phyloP scores from a whole-genome alignment of 2,329 filamentous ascomycete genomes.

The Hypoxylon sp. region DNA sequence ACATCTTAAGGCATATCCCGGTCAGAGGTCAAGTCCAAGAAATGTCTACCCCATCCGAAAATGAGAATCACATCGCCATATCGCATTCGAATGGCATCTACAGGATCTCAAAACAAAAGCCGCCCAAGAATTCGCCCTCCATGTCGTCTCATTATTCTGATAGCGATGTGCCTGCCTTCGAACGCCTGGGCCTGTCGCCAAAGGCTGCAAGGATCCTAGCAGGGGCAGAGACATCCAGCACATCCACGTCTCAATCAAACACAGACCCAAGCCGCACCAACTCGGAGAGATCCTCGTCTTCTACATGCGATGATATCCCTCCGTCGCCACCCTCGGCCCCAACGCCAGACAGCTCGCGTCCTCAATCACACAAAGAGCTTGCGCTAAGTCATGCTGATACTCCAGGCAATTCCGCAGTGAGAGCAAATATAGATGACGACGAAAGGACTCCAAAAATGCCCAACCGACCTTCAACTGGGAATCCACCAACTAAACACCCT shows the following conservation, averaged over 20 bases:
- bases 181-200: slow-evolving; percentile 50
- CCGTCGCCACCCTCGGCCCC: slow-evolving; percentile 57
- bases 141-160: slow-evolving; percentile 51
- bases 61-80: slow-evolving; percentile 15
- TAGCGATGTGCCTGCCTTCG: slow-evolving; percentile 52
- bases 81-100: slow-evolving; percentile 29
- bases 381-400: slow-evolving; percentile 43
- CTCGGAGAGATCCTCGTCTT: slow-evolving; percentile 60
- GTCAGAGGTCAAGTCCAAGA: slow-evolving; percentile 30
- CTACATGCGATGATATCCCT: slow-evolving; percentile 59
- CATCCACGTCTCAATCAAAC: slow-evolving; percentile 47
- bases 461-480: slow-evolving; percentile 26
- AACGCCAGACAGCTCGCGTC: slow-evolving; percentile 61
- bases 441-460: slow-evolving; percentile 28
- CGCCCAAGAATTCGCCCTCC: slow-evolving; percentile 48
- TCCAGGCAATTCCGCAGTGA: slow-evolving; percentile 20
- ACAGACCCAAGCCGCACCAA: slow-evolving; percentile 52
- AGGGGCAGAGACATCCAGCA: slow-evolving; percentile 43
- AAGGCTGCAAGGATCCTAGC: slow-evolving; percentile 47
- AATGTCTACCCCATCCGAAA: slow-evolving; percentile 15
- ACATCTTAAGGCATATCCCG: slow-evolving; percentile 34
- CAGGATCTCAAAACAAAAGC: slow-evolving; percentile 34
- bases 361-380: slow-evolving; percentile 59
- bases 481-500: slow-evolving; percentile 28
- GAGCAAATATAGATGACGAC: slow-evolving; percentile 29